A percentile compares a stretch with the other conserved stretches of the same genome.
phyloP scores from a whole-genome alignment of 176 grass and related monocot species.

The Lolium perenne region DNA sequence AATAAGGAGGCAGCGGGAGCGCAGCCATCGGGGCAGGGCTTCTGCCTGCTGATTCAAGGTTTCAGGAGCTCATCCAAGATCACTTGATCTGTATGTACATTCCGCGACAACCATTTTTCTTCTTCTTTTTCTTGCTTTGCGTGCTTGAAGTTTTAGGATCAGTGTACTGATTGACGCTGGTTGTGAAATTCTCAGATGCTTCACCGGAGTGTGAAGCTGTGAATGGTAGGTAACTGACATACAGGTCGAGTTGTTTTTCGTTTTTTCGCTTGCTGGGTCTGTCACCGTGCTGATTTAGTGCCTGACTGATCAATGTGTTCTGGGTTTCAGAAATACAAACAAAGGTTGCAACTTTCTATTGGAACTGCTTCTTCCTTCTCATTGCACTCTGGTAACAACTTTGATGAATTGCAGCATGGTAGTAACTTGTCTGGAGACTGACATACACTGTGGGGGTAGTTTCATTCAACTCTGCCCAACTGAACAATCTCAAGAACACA shows the following conservation, averaged over 20 bases:
- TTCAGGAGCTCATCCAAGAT: conserved; percentile 61
- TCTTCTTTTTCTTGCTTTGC: conserved; percentile 29
- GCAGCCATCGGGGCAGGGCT: conserved; percentile 41
- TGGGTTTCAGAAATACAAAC: conserved; percentile 25
- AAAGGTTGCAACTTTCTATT: conserved; percentile 15
- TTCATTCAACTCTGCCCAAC: background rate
- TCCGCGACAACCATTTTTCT: conserved; percentile 34
- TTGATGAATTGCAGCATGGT: background rate
- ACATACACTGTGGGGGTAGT: background rate
- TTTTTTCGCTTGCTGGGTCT: conserved; percentile 39
- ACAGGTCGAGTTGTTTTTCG: conserved; percentile 17
- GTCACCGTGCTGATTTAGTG: conserved; percentile 36
- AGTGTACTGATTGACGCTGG: conserved; percentile 25
- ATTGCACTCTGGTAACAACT: background rate
- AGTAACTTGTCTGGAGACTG: background rate
- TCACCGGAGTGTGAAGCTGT: conserved; percentile 38
- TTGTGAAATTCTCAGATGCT: conserved; percentile 37
- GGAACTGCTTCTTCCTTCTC: background rate
- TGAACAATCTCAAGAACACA: background rate
- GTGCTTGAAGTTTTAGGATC: conserved; percentile 41
- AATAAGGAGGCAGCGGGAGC: conserved; percentile 41
- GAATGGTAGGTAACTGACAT: conserved; percentile 46
- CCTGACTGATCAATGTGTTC: conserved; percentile 20
- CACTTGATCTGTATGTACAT: conserved; percentile 48
- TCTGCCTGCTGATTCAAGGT: conserved; percentile 71